Evolutionary conservation across 495 filamentous ascomycete genomes (phyloP).

Genomic region (Aspergillus egyptiacus): DNA sequence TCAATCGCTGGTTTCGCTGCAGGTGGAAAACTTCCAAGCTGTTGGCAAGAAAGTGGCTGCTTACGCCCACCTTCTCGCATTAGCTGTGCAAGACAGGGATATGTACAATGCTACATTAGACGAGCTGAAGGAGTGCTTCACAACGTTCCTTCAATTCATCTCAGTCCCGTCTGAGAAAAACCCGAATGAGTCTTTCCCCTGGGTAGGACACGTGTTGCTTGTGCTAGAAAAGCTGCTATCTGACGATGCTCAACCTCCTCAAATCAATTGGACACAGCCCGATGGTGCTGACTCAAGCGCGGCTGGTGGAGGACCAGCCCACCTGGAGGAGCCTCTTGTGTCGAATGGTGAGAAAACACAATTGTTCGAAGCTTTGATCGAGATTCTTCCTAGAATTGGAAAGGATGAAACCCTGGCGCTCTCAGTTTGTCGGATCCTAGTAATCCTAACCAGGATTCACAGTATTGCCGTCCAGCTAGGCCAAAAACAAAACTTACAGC

Average conservation of each 20-base stretch:
- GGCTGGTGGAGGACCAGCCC: slow-evolving; percentile 47
- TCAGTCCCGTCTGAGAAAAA: slow-evolving; percentile 58
- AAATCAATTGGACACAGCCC: slow-evolving; percentile 67
- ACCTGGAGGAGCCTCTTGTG: slow-evolving; percentile 57
- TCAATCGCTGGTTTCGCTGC: slow-evolving; percentile 80
- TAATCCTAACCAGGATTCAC: slow-evolving; percentile 78
- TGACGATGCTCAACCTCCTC: slow-evolving; percentile 73
- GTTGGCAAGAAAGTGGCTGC: slow-evolving; percentile 81
- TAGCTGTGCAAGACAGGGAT: slow-evolving; percentile 73
- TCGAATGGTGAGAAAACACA: slow-evolving; percentile 57
- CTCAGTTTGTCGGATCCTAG: slow-evolving; percentile 76
- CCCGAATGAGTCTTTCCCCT: slow-evolving; percentile 72
- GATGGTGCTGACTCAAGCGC: slow-evolving; percentile 44
- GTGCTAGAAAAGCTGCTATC: slow-evolving; percentile 84
- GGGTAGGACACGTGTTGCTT: slow-evolving; percentile 86
- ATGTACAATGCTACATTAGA: slow-evolving; percentile 75
- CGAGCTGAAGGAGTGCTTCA: slow-evolving; percentile 73
- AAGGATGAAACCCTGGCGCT: slow-evolving; percentile 82
- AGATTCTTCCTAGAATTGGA: slow-evolving; percentile 76
- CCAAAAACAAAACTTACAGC: slow-evolving; percentile 82
- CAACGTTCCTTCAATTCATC: slow-evolving; percentile 71
- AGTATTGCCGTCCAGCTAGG: slow-evolving; percentile 67
- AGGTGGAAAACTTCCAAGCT: slow-evolving; percentile 60
- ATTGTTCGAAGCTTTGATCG: slow-evolving; percentile 69
- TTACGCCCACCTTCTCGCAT: slow-evolving; percentile 85